Percentiles rank a stretch among this genome's conserved stretches.
Conservation (phyloP, 1,139 yeast species). For the Lodderomyces oxycetoniae region DNA sequence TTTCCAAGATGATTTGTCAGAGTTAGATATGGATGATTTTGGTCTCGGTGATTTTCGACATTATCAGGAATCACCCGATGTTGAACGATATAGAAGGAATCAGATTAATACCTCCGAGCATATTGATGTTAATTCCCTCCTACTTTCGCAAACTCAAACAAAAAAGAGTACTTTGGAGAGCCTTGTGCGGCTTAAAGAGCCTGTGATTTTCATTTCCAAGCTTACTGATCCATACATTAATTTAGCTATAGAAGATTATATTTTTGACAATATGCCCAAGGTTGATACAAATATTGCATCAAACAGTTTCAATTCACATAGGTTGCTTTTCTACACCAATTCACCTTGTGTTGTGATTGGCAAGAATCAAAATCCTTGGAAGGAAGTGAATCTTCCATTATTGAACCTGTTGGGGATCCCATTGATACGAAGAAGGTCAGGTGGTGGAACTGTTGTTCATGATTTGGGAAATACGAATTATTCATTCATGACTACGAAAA, state of each 20-base stretch:
- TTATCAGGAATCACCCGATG: slow-evolving; percentile 32
- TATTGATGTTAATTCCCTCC: slow-evolving; percentile 1
- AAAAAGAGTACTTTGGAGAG: background rate
- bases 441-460: slow-evolving; percentile 98
- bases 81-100: slow-evolving; percentile 14
- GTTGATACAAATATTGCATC: slow-evolving; percentile 4
- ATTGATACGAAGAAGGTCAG: slow-evolving; percentile 72
- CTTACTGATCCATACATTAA: slow-evolving; percentile 66
- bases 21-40: slow-evolving; percentile 33
- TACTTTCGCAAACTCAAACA: background rate
- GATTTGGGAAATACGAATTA: slow-evolving; percentile 90
- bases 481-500: slow-evolving; percentile 70
- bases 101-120: background rate
- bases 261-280: slow-evolving; percentile 62
- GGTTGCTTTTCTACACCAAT: slow-evolving; percentile 72
- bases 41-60: slow-evolving; percentile 38
- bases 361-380: slow-evolving; percentile 93
- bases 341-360: slow-evolving; percentile 90
- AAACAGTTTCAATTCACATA: slow-evolving; percentile 11
- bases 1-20: slow-evolving; percentile 37
- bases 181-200: slow-evolving; percentile 17
- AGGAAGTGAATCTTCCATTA: slow-evolving; percentile 68
- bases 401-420: slow-evolving; percentile 56
- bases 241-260: slow-evolving; percentile 75
- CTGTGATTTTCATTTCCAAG: slow-evolving; percentile 40